phyloP scores from a whole-genome alignment of 306 rosid genomes.

The Crotalaria pallida region DNA sequence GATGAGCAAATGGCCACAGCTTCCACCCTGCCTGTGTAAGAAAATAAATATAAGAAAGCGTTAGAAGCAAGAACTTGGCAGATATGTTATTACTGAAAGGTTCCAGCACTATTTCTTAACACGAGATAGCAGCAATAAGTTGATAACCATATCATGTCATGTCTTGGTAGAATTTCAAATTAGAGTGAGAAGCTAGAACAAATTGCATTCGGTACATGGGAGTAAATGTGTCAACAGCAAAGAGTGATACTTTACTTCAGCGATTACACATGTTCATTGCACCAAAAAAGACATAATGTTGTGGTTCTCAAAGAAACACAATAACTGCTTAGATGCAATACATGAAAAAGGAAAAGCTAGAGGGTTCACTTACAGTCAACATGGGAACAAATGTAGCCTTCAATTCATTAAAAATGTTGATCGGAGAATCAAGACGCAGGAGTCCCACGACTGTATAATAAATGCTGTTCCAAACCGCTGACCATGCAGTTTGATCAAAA shows the following conservation, averaged over 20 bases:
- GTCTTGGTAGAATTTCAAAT: background rate
- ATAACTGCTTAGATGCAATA: background rate
- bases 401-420: constrained; percentile 61
- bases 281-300: background rate
- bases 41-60: constrained; percentile 5
- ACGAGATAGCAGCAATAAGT: background rate
- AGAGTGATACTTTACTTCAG: background rate
- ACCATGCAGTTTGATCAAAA: constrained; percentile 87
- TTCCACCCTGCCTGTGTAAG: constrained; percentile 92
- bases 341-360: constrained; percentile 13
- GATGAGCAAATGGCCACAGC: constrained; percentile 98
- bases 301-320: background rate
- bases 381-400: constrained; percentile 82
- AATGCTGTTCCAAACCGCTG: constrained; percentile 96
- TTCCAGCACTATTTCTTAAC: background rate
- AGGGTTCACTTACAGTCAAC: constrained; percentile 70
- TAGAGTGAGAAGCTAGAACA: background rate
- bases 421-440: constrained; percentile 75
- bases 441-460: constrained; percentile 67
- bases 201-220: background rate
- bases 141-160: background rate
- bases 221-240: background rate
- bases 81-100: background rate
- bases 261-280: background rate
- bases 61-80: constrained; percentile 21